Conservation (phyloP, 805 yeast genomes). For the Lachancea thermotolerans region DNA sequence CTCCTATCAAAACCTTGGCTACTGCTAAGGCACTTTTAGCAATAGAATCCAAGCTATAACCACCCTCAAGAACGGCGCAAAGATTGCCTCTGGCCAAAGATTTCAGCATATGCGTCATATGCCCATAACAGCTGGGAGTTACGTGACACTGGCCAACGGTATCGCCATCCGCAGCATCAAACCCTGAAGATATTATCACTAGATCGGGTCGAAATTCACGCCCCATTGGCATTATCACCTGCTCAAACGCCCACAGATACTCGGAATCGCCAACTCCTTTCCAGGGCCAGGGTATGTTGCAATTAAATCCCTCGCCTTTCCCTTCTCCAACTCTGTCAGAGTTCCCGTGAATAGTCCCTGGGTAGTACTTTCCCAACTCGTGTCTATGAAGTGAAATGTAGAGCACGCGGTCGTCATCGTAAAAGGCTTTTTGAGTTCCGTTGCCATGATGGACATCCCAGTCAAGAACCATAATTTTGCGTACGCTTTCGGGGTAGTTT, state of each 20-base stretch:
- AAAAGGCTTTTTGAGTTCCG: constrained; percentile 92
- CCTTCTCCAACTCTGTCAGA: constrained; percentile 80
- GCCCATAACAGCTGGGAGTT: constrained; percentile 92
- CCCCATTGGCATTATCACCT: constrained; percentile 81
- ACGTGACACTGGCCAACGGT: constrained; percentile 95
- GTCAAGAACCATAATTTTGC: constrained; percentile 77
- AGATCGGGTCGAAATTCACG: constrained; percentile 88
- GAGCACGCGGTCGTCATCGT: constrained; percentile 81
- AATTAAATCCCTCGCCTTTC: constrained; percentile 75
- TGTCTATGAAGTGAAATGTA: constrained; percentile 90
- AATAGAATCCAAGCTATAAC: constrained; percentile 87
- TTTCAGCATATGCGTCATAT: constrained; percentile 89
- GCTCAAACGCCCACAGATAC: constrained; percentile 83
- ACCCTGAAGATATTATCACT: constrained; percentile 89
- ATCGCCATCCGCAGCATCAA: constrained; percentile 98
- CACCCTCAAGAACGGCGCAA: constrained; percentile 92
- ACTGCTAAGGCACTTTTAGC: constrained; percentile 88
- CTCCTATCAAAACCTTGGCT: constrained; percentile 85
- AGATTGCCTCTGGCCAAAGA: constrained; percentile 82
- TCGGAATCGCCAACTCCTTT: constrained; percentile 95
- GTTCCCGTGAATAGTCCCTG: constrained; percentile 85
- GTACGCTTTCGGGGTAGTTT: constrained; percentile 80
- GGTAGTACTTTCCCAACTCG: constrained; percentile 87
- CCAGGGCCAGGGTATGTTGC: constrained; percentile 90
- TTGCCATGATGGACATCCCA: constrained; percentile 99